Evolutionary conservation across 805 yeast genomes (phyloP).

Genomic region (Yarrowia deformans): DNA sequence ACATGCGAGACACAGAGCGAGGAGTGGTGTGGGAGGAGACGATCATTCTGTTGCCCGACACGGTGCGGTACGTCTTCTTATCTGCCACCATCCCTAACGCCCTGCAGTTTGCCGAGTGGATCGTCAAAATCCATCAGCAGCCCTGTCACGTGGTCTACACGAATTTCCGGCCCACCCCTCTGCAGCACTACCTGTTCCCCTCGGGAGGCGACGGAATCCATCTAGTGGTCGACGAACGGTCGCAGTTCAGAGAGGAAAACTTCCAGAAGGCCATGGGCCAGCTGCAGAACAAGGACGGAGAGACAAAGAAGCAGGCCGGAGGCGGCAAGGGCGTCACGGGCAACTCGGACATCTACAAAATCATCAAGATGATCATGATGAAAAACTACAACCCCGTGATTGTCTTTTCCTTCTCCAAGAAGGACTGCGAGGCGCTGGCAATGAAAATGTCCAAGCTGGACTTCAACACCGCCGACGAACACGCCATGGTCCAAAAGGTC

Average conservation of each 20-base stretch:
- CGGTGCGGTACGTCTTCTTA: conserved; percentile 89
- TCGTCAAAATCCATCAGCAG: conserved; percentile 90
- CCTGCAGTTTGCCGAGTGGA: conserved; percentile 99
- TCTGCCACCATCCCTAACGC: conserved; percentile 99
- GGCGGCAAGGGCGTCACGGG: conserved; percentile 86
- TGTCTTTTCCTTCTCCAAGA: conserved; percentile 96
- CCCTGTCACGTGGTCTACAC: conserved; percentile 99
- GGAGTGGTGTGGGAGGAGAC: conserved; percentile 99
- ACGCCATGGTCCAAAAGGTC: conserved; percentile 87
- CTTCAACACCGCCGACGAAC: conserved; percentile 92
- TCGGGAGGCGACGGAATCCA: conserved; percentile 99
- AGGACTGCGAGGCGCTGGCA: conserved; percentile 95
- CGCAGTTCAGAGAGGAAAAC: conserved; percentile 94
- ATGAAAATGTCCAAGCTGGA: conserved; percentile 94
- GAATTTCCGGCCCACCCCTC: conserved; percentile 97
- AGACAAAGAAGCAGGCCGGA: conserved; percentile 81
- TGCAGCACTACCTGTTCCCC: conserved; percentile 96
- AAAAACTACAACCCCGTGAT: conserved; percentile 97
- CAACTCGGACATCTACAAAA: conserved; percentile 88
- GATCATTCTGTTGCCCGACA: conserved; percentile 91
- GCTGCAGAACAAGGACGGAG: conserved; percentile 81
- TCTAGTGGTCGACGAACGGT: conserved; percentile 96
- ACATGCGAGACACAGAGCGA: conserved; percentile 96
- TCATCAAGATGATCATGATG: conserved; percentile 97
- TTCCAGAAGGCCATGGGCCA: conserved; percentile 99